Evolutionary conservation across 306 rosid species (phyloP).

Genomic region (Begonia masoniana): DNA sequence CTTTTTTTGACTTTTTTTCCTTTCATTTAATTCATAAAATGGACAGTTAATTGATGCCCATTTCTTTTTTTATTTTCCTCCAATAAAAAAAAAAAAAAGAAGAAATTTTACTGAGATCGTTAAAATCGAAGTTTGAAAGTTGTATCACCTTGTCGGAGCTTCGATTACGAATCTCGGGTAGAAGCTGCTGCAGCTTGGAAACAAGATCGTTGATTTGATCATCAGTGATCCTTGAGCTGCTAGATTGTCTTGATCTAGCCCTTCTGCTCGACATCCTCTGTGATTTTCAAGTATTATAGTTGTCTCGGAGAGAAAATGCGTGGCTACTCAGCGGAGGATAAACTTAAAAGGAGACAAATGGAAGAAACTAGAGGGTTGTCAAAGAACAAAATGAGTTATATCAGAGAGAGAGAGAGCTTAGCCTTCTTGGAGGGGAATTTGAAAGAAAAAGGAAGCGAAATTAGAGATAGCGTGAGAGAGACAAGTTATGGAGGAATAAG

Average conservation of each 20-base stretch:
- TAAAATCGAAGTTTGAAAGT: too few species aligned
- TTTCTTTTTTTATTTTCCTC: too few species aligned
- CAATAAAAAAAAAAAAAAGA: too few species aligned
- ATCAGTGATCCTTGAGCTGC: slow-evolving; percentile 67
- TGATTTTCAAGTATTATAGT: neutral
- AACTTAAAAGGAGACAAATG: neutral
- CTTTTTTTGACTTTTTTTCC: too few species aligned
- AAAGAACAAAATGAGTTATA: neutral
- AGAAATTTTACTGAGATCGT: too few species aligned
- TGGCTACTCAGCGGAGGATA: too few species aligned
- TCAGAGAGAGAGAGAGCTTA: neutral
- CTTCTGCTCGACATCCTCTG: slow-evolving; percentile 11
- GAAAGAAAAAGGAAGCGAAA: neutral
- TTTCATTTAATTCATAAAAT: too few species aligned
- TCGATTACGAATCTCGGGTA: slow-evolving; percentile 79
- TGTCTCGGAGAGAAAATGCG: neutral
- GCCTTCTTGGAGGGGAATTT: neutral
- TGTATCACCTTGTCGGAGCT: slow-evolving; percentile 63
- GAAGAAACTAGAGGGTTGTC: neutral
- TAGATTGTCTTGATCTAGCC: slow-evolving; percentile 34
- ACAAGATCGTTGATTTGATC: slow-evolving; percentile 95
- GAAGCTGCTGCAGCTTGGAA: slow-evolving; percentile 85
- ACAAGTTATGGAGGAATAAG: neutral
- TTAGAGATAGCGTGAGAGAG: neutral
- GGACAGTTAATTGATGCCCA: too few species aligned